Conservation (phyloP, 768 basidiomycete genomes). For the Sutorius australiensis region DNA sequence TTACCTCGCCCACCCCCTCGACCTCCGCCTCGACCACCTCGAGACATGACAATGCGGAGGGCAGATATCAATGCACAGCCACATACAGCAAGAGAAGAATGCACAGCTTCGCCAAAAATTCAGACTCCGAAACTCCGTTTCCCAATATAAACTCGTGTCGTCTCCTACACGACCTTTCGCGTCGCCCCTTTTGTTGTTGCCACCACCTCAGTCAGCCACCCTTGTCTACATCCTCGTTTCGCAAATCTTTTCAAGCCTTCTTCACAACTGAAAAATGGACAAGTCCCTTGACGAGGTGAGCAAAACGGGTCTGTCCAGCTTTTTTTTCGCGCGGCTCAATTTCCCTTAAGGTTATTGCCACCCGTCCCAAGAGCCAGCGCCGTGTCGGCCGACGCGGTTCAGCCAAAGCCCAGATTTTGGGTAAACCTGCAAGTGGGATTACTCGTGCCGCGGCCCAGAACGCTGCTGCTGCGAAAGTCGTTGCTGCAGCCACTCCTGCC, state of each 20-base stretch:
- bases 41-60: conserved; percentile 41
- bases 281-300: conserved; percentile 81
- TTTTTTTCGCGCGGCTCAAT: conserved; percentile 5
- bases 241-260: not conserved
- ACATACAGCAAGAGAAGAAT: not conserved
- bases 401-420: conserved; percentile 60
- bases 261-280: conserved; percentile 51
- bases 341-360: conserved; percentile 57
- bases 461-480: conserved; percentile 39
- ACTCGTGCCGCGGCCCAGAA: conserved; percentile 51
- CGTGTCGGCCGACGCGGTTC: conserved; percentile 42
- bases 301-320: not conserved
- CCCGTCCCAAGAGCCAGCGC: conserved; percentile 47
- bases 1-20: conserved; percentile 60
- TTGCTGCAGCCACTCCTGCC: conserved; percentile 38
- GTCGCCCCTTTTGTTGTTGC: conserved; percentile 30
- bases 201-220: conserved; percentile 10
- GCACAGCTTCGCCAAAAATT: conserved; percentile 4
- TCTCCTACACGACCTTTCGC: conserved; percentile 3
- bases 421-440: conserved; percentile 47
- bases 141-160: conserved; percentile 17
- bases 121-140: conserved; percentile 27
- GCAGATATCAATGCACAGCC: conserved; percentile 11
- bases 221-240: conserved; percentile 1
- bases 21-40: conserved; percentile 46